phyloP scores from a whole-genome alignment of 768 basidiomycete genomes.

The Cystofilobasidium macerans region DNA sequence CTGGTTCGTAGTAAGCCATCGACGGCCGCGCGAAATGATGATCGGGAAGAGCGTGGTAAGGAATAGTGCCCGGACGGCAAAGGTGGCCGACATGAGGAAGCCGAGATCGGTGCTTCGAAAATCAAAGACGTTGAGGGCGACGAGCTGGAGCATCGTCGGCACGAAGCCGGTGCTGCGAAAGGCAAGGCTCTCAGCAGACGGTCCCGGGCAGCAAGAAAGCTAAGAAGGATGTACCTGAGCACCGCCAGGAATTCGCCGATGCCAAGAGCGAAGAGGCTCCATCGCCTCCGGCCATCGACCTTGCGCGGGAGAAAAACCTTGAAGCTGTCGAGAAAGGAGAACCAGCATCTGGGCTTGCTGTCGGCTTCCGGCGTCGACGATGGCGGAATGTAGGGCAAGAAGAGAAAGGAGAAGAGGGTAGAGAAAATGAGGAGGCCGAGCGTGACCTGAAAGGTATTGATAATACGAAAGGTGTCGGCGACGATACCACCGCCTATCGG shows the following conservation, averaged over 20 bases:
- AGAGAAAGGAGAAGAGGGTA: constrained; percentile 31
- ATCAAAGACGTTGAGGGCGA: constrained; percentile 33
- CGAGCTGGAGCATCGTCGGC: constrained; percentile 24
- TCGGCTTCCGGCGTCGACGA: background rate
- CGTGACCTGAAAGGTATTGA: constrained; percentile 34
- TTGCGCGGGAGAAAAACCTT: constrained; percentile 30
- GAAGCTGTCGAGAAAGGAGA: constrained; percentile 31
- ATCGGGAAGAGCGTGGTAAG: constrained; percentile 30
- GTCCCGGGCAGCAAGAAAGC: too few species aligned
- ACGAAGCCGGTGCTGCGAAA: constrained; percentile 6
- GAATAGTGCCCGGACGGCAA: constrained; percentile 31
- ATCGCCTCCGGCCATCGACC: constrained; percentile 10
- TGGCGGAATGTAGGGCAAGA: constrained; percentile 36
- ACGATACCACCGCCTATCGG: constrained; percentile 26
- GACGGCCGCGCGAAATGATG: constrained; percentile 31
- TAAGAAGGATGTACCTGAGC: constrained; percentile 14
- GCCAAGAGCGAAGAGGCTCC: constrained; percentile 30
- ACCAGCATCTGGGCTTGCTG: constrained; percentile 6
- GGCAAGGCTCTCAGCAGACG: too few species aligned
- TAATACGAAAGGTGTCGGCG: constrained; percentile 28
- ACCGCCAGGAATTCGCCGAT: constrained; percentile 33
- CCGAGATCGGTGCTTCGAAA: constrained; percentile 31
- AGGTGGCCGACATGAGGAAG: background rate
- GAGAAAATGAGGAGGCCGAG: constrained; percentile 32
- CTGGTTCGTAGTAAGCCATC: background rate